Evolutionary conservation across 192 early-diverging fungal genomes (phyloP).

Genomic region (Coemansia aciculifera): DNA sequence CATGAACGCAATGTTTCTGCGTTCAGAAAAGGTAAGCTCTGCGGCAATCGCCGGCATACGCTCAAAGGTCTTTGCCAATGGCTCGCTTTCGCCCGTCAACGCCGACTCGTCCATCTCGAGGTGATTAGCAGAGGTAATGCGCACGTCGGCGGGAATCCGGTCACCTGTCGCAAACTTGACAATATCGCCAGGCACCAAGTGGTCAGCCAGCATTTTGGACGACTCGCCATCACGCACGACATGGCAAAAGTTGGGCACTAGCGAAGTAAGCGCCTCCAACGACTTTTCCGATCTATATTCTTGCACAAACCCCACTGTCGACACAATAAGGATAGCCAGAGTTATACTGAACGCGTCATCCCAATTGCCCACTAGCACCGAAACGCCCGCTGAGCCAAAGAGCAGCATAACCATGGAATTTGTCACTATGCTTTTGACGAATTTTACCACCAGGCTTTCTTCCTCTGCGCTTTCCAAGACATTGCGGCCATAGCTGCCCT

Average conservation of each 20-base stretch:
- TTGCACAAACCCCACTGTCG: constrained; percentile 89
- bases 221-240: constrained; percentile 70
- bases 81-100: constrained; percentile 92
- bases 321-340: constrained; percentile 73
- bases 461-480: constrained; percentile 72
- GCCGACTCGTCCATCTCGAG: constrained; percentile 93
- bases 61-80: constrained; percentile 70
- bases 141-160: constrained; percentile 90
- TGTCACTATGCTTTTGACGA: constrained; percentile 80
- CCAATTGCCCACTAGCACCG: constrained; percentile 72
- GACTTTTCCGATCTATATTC: constrained; percentile 93
- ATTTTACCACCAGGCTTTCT: constrained; percentile 76
- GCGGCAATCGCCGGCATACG: constrained; percentile 43
- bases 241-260: constrained; percentile 81
- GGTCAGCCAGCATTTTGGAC: constrained; percentile 66
- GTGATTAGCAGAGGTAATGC: constrained; percentile 74
- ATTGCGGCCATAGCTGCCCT: constrained; percentile 73
- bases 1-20: constrained; percentile 90
- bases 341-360: constrained; percentile 88
- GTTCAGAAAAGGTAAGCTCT: constrained; percentile 48
- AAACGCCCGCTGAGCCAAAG: constrained; percentile 78
- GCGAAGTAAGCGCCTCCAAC: constrained; percentile 87
- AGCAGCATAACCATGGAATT: constrained; percentile 89
- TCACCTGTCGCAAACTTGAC: constrained; percentile 85
- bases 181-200: constrained; percentile 92